Evolutionary conservation across 2,329 filamentous ascomycete genomes (phyloP).

Genomic region (Paraphaeosphaeria sporulosa): DNA sequence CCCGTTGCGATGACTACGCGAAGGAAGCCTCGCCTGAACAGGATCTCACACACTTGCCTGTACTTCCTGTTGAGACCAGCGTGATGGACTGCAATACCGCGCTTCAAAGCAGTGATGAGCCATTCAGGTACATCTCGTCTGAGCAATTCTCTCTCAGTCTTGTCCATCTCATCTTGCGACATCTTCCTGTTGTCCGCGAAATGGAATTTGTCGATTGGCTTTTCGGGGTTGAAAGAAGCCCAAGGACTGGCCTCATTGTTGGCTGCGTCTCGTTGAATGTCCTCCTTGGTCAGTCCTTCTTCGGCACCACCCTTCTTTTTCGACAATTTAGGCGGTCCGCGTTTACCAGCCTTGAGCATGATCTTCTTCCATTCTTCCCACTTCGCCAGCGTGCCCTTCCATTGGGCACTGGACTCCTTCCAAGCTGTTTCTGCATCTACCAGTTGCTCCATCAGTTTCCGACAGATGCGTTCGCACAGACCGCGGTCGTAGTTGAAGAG

Average conservation of each 20-base stretch:
- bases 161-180: slow-evolving; percentile 65
- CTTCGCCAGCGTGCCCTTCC: slow-evolving; percentile 66
- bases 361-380: slow-evolving; percentile 66
- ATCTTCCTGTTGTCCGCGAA: slow-evolving; percentile 71
- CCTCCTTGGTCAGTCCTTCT: slow-evolving; percentile 62
- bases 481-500: slow-evolving; percentile 79
- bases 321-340: slow-evolving; percentile 41
- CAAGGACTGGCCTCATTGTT: slow-evolving; percentile 64
- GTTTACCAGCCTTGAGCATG: slow-evolving; percentile 49
- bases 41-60: slow-evolving; percentile 74
- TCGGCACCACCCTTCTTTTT: slow-evolving; percentile 56
- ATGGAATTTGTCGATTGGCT: slow-evolving; percentile 68
- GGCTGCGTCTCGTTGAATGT: slow-evolving; percentile 64
- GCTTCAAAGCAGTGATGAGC: slow-evolving; percentile 67
- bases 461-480: slow-evolving; percentile 68
- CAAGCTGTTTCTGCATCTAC: slow-evolving; percentile 62
- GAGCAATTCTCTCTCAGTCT: slow-evolving; percentile 61
- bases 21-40: slow-evolving; percentile 76
- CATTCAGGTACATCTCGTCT: slow-evolving; percentile 59
- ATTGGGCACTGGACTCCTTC: slow-evolving; percentile 65
- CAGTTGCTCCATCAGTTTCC: slow-evolving; percentile 61
- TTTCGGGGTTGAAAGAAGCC: slow-evolving; percentile 72
- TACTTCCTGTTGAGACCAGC: slow-evolving; percentile 81
- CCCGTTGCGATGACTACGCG: slow-evolving; percentile 77
- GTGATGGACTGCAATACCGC: slow-evolving; percentile 80